phyloP scores from a whole-genome alignment of 2,329 filamentous ascomycete species.

The Aspergillus novoparasiticus region DNA sequence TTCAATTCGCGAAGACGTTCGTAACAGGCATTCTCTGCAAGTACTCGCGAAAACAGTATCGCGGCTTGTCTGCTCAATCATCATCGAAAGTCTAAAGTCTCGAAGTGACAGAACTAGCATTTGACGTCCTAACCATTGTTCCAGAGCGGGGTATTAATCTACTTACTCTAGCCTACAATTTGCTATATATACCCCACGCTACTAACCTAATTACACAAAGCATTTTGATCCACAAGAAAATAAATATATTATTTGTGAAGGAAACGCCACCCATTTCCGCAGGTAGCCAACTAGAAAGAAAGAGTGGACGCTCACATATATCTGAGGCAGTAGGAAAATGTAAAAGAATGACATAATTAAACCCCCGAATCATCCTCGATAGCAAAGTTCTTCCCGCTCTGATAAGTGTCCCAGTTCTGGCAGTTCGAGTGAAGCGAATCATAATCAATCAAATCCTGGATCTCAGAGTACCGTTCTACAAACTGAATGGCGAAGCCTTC shows the following conservation, averaged over 20 bases:
- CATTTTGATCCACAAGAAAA: no score
- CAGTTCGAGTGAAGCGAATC: conserved; percentile 9
- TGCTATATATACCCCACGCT: no score
- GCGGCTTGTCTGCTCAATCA: not conserved
- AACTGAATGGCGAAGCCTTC: conserved; percentile 38
- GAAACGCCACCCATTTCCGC: not conserved
- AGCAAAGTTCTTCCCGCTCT: not conserved
- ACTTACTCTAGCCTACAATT: not conserved
- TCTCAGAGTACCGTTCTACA: conserved; percentile 33
- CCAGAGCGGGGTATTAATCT: not conserved
- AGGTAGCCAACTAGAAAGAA: not conserved
- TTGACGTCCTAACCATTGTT: not conserved
- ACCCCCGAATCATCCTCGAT: not conserved
- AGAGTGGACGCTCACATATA: not conserved
- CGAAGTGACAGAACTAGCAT: not conserved
- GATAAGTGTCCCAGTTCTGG: conserved; percentile 1
- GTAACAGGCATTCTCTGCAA: no score
- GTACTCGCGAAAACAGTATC: no score
- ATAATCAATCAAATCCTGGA: conserved; percentile 23
- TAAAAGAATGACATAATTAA: not conserved
- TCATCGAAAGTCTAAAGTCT: not conserved
- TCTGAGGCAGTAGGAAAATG: not conserved
- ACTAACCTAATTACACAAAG: no score
- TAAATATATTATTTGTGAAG: not conserved
- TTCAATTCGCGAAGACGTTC: no score